Evolutionary conservation across 257 asterid genomes (phyloP).

Genomic region (Forsythia viridissima): DNA sequence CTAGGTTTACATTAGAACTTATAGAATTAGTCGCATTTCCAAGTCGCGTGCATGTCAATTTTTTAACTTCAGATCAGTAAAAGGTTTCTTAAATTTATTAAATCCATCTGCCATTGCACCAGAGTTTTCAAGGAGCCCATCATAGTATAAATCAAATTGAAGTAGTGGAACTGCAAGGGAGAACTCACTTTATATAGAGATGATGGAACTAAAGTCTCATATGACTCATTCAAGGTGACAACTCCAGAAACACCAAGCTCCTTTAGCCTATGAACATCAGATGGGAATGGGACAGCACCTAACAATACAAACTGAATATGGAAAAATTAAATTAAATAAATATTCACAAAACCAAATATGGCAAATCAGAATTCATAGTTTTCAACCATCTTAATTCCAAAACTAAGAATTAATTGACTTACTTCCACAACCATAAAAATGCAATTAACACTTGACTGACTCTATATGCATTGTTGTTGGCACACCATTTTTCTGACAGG

Average conservation of each 20-base stretch:
- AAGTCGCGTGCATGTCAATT: neutral
- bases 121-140: neutral
- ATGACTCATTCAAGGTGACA: slow-evolving; percentile 59
- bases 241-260: slow-evolving; percentile 58
- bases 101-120: neutral
- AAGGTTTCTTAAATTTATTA: neutral
- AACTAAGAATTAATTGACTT: neutral
- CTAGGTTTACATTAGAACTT: neutral
- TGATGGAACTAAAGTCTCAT: slow-evolving; percentile 59
- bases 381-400: neutral
- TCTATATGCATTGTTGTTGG: neutral
- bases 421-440: neutral
- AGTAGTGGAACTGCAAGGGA: neutral
- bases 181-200: slow-evolving; percentile 48
- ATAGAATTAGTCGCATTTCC: neutral
- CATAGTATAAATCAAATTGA: neutral
- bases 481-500: neutral
- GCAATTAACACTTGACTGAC: neutral
- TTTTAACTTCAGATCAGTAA: neutral
- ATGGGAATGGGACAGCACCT: slow-evolving; percentile 68
- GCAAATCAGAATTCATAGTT: neutral
- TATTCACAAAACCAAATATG: neutral
- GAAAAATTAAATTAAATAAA: neutral
- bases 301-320: slow-evolving; percentile 49
- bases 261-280: slow-evolving; percentile 50